These are phyloP conservation scores for Verbascum thapsus DNA, from an alignment of 257 asterid species.

Conservation along the genomic window DNA sequence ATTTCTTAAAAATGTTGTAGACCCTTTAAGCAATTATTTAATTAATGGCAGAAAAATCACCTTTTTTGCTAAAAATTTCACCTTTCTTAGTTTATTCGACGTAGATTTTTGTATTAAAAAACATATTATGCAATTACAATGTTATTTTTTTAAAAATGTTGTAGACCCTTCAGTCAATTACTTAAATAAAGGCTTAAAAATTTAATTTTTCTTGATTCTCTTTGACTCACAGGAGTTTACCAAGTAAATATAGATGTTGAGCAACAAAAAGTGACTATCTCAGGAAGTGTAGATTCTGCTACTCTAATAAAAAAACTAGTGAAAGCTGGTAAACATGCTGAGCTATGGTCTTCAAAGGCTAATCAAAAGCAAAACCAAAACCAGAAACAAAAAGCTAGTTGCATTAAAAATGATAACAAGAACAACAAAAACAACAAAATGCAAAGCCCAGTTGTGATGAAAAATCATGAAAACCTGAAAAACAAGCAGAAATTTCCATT, in stretches of 20 bases:
- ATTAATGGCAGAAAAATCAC: too few species aligned
- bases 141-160: too few species aligned
- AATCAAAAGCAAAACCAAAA: conserved; percentile 29
- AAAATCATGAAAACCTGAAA: conserved; percentile 41
- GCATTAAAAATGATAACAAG: conserved; percentile 37
- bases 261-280: conserved; percentile 61
- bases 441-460: conserved; percentile 37
- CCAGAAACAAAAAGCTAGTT: conserved; percentile 35
- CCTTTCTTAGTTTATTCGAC: too few species aligned
- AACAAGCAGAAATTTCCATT: conserved; percentile 43
- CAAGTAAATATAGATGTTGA: conserved; percentile 64
- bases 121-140: too few species aligned
- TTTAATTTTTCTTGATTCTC: not conserved
- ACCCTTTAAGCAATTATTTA: too few species aligned
- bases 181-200: too few species aligned
- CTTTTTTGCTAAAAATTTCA: too few species aligned
- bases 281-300: conserved; percentile 54
- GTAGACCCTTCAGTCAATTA: too few species aligned
- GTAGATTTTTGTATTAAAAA: too few species aligned
- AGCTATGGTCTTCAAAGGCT: conserved; percentile 50
- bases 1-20: too few species aligned
- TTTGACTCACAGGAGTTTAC: conserved; percentile 50
- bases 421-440: conserved; percentile 37
- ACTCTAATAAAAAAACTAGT: conserved; percentile 49
- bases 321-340: conserved; percentile 64